These are phyloP conservation scores for Linum lewisii DNA, from an alignment of 345 rosid genomes.

Conservation along the genomic window DNA sequence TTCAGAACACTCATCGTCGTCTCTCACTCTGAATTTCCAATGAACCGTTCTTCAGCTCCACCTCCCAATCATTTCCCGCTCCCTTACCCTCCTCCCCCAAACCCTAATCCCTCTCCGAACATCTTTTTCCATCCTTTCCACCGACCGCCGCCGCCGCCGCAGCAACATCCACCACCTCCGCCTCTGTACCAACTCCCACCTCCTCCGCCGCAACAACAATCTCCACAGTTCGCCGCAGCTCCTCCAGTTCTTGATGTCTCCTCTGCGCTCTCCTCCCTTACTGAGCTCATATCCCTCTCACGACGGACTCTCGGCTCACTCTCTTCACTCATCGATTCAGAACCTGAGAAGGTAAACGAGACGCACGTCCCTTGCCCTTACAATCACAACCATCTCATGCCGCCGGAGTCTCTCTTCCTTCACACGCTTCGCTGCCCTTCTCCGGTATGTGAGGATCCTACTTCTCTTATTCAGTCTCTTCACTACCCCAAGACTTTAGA, in stretches of 20 bases:
- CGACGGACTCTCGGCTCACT: constrained; percentile 20
- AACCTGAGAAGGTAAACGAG: constrained; percentile 17
- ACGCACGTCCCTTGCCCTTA: constrained; percentile 40
- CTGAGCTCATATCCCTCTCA: constrained; percentile 31
- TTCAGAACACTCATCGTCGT: not conserved
- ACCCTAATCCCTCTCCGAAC: constrained; percentile 11
- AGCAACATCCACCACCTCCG: not conserved
- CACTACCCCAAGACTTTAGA: constrained; percentile 41
- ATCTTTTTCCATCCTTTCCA: constrained; percentile 3
- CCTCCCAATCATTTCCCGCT: not conserved
- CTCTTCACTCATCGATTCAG: constrained; percentile 20
- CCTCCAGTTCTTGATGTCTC: constrained; percentile 23
- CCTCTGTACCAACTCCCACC: constrained; percentile 1
- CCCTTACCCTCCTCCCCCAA: constrained; percentile 5
- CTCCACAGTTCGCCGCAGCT: not conserved
- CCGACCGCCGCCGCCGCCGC: constrained; percentile 8
- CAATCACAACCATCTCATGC: constrained; percentile 57
- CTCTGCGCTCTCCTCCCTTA: constrained; percentile 35
- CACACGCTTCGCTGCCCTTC: constrained; percentile 66
- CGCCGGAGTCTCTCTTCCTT: constrained; percentile 56
- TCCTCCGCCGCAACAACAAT: not conserved
- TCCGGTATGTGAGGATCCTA: constrained; percentile 25
- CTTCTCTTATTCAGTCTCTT: constrained; percentile 21
- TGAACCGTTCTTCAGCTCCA: constrained; percentile 15
- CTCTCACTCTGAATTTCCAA: not conserved